Base-by-base conservation (phyloP, 164 flowering plant genomes). In the Annona squamosa region DNA sequence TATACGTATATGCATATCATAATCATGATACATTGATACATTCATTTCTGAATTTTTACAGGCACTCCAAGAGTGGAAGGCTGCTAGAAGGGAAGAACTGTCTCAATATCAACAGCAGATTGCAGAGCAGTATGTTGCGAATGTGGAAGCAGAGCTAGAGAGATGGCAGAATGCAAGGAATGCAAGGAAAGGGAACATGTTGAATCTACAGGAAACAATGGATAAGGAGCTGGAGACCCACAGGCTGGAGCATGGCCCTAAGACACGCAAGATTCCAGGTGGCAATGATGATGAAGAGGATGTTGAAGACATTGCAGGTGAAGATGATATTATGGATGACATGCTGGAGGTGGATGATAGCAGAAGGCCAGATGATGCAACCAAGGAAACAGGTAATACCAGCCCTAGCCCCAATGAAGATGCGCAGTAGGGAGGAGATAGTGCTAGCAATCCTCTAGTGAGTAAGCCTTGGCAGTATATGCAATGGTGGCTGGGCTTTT, bases 211-310 rank as follows among this genome's bases (percentile, higher is more conserved):
- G 83, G 99, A 96, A 79, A 91, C 95, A 0, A 93, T 96, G 99
- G 99, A 96, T 84, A 83, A 92, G 81, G 99, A 96, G 71, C 78
- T 96, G 79, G 99, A 96, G 76, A 89, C 89, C 61, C 99, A 92
- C 74, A 88, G 90, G 81, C 92, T 93, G 9, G 98, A 92, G 83
- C 95, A 91, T 80, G 99, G 99, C 17, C 99, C 97, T 6, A 95
- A 95, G 84, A 88, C 87, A 48, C 77, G 98, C 71, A 93, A 88
- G 78, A 87, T 93, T 66, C 89, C 90, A 13, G 89, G 84, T 52
- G 85, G 85, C 80, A 87, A 87, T 65, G 97, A 91, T 16, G 97
- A 92, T 66, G 99, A 95, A 67, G 98, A 95, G 67, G 97, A 94
- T 78, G 93, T 93, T 66, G 99, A 95, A 80, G 99, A 96, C 76